Base-by-base conservation (phyloP, 2,329 filamentous ascomycete species). In the Aspergillus melleus region DNA sequence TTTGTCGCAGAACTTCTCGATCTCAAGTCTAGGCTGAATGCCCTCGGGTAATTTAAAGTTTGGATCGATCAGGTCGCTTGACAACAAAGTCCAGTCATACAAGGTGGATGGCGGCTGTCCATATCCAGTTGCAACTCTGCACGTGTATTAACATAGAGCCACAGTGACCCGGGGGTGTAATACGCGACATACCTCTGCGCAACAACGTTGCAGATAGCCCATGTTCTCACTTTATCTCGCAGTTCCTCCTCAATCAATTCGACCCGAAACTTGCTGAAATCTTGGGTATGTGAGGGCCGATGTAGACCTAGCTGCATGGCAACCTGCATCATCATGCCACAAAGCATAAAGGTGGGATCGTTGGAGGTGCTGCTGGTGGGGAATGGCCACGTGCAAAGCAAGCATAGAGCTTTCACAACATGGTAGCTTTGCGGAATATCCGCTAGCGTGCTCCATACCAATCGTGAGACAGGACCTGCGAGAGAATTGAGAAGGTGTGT, bases 251-350 rank as follows among this genome's bases (percentile, higher is more conserved):
- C 84, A 52, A 83, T 80, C 20, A 88, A 73, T 55, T 87, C 77
- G 22, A 81, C 74, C 9, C 78, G 74, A 61, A 81, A 82, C 56
- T 81, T 82, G 64, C 76, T 79, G 60, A 82, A 82, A 65, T 82
- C 80, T 62, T 88, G 85, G 3, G 85, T 83, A 69, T 88, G 85
- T 0, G 84, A 86, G 2, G 86, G 86, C 30, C 86, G 80, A 68
- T 89, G 86, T 22, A 89, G 76, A 47, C 86, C 86, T 61, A 88
- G 85, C 67, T 88, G 86, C 81, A 88, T 85, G n/a, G 86, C 85
- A 49, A 88, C 81, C 69, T 88, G 85, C 76, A 88, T 84, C 86
- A 88, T 88, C 71, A 86, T 79, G 50, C 86, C 86, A 61, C 83
- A 84, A 12, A 88, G 77, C 81, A 88, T 88, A 69, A 87, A 88